These are phyloP conservation scores for Elsinoe australis DNA, from an alignment of 2,329 filamentous ascomycete genomes.

Conservation along the genomic window DNA sequence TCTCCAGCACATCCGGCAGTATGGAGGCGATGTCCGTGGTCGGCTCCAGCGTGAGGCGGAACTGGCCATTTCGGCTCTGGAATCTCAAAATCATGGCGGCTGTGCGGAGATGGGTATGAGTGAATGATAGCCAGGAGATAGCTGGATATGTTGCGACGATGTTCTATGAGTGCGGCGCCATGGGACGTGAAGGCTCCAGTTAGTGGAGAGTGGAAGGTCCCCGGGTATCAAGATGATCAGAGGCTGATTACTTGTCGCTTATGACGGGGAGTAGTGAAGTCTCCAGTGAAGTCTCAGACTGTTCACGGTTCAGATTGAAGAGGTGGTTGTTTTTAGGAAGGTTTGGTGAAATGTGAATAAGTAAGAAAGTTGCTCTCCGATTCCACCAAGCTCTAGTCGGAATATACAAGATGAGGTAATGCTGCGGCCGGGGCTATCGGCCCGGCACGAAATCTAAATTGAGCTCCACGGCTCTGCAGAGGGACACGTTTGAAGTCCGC, in stretches of 20 bases:
- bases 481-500: conserved; percentile 15
- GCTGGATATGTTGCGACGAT: neutral
- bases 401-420: conserved; percentile 8
- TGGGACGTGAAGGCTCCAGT: too few relatives aligned
- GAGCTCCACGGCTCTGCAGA: conserved; percentile 1
- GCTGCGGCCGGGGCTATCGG: neutral
- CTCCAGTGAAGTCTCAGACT: too few relatives aligned
- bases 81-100: conserved; percentile 72
- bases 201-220: too few relatives aligned
- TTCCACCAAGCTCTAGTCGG: conserved; percentile 6
- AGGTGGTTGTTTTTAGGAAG: too few relatives aligned
- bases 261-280: too few relatives aligned
- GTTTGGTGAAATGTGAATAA: too few relatives aligned
- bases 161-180: too few relatives aligned
- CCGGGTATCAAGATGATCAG: too few relatives aligned
- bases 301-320: too few relatives aligned
- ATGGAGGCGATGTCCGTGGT: conserved; percentile 61
- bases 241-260: too few relatives aligned
- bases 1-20: conserved; percentile 48
- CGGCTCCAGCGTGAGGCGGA: conserved; percentile 71
- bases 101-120: neutral
- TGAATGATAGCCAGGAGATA: too few relatives aligned
- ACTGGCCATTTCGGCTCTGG: conserved; percentile 86
- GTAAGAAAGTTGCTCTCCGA: neutral
- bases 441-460: neutral